Evolutionary conservation across 306 rosid species (phyloP).

Genomic region (Begonia peltatifolia): DNA sequence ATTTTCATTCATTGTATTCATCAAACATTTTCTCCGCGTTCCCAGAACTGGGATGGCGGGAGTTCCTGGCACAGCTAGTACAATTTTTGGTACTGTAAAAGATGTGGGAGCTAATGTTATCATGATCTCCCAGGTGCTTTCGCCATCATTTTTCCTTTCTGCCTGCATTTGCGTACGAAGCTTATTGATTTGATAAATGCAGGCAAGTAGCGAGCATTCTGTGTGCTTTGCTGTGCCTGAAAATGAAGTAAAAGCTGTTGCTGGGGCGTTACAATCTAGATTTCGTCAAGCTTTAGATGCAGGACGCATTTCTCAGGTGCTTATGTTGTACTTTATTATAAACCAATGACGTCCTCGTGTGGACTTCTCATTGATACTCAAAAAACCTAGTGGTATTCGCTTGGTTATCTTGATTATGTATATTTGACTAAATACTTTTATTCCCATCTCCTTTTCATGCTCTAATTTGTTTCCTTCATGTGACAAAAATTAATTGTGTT

Average conservation of each 20-base stretch:
- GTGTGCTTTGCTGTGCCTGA: slow-evolving; percentile 99
- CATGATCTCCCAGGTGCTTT: slow-evolving; percentile 92
- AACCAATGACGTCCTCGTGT: no score
- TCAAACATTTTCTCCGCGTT: not conserved
- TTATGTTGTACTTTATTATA: slow-evolving; percentile 8
- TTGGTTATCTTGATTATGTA: no score
- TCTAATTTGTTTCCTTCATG: no score
- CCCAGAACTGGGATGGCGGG: slow-evolving; percentile 99
- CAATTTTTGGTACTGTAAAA: slow-evolving; percentile 79
- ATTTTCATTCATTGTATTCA: not conserved
- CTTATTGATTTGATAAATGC: slow-evolving; percentile 23
- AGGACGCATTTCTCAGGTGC: slow-evolving; percentile 97
- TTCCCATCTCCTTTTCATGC: no score
- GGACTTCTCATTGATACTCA: no score
- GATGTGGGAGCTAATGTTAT: slow-evolving; percentile 99
- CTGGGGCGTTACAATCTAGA: slow-evolving; percentile 77
- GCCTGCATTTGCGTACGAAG: slow-evolving; percentile 7
- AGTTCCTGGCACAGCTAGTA: slow-evolving; percentile 94
- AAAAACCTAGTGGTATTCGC: no score
- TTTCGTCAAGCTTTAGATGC: slow-evolving; percentile 91
- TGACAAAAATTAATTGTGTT: not conserved
- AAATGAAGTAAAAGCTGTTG: slow-evolving; percentile 90
- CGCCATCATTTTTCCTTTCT: slow-evolving; percentile 11
- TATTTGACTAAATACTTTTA: no score
- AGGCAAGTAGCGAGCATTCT: slow-evolving; percentile 99